Base-by-base conservation (phyloP, 352 stramenopile genomes). In the Pythium phragmitis region DNA sequence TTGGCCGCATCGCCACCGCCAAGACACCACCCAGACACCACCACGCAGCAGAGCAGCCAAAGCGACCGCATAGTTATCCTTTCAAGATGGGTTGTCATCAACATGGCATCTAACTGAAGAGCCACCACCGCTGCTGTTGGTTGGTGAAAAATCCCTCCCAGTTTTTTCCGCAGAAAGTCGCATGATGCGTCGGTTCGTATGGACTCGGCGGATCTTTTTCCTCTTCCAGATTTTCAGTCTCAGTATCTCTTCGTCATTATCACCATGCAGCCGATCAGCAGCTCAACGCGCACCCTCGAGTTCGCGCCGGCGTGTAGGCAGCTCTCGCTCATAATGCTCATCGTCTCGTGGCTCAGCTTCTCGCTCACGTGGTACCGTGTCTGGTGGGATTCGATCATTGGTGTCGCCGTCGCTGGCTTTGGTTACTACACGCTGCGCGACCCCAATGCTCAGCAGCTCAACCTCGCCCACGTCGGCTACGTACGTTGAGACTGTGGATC, bases 331-430 rank as follows among this genome's bases (percentile, higher is more conserved):
- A 69, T 87, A 13, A 65, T 86, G 23, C 39, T 88, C 36, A 70
- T 52, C 11, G 52, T 90, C 30, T 88, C 80, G 70, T 19, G 76
- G 39, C 54, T 80, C 54, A 88, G 81, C 68, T 89, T 93, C 70
- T 74, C 75, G 17, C 69, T 87, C n/a, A 87, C 82, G 36, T 93
- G 85, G 85, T 91, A 90, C 71, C 72, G 74, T 43, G 80, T 93
- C 37, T 93, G 80, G 81, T 93, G 84, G 84, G 84, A 93, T 69
- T 82, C 80, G 39, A 62, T 88, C 64, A 80, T 91, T 45, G 77
- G 75, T 5, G 37, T 93, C 4, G 21, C 67, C 12, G 77, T 89
- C 26, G 76, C 74, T 26, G 46, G 51, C 16, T 75, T 70, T 26
- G 85, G 82, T 30, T 90, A 87, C 63, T 88, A 81, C 65, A 63